A percentile compares a stretch with the other conserved stretches of the same genome.
phyloP scores from a whole-genome alignment of 1,139 yeast genomes.

The Suhomyces panamericanus region DNA sequence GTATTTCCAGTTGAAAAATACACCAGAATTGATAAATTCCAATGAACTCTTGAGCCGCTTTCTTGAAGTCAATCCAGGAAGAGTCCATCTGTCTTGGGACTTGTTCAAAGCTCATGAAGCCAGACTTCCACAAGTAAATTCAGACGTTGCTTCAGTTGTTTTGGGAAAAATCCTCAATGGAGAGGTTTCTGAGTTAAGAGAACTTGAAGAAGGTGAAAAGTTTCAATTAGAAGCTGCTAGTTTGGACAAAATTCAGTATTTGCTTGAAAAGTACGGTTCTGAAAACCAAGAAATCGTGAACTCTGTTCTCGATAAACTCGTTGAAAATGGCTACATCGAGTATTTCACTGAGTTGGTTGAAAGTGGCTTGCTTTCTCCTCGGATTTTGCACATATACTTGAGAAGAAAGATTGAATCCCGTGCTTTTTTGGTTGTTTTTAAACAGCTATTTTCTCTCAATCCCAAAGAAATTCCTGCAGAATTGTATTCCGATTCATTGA shows the following conservation, averaged over 20 bases:
- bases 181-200: constrained; percentile 7
- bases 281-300: neutral
- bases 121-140: constrained; percentile 10
- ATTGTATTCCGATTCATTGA: constrained; percentile 6
- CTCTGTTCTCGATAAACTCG: constrained; percentile 5
- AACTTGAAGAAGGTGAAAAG: constrained; percentile 7
- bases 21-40: constrained; percentile 15
- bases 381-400: constrained; percentile 5
- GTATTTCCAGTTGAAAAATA: constrained; percentile 26
- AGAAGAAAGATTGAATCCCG: neutral
- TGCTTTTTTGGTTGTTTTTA: constrained; percentile 12
- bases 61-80: constrained; percentile 40
- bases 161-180: constrained; percentile 26
- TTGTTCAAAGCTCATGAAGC: constrained; percentile 29
- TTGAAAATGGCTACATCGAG: constrained; percentile 6
- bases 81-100: constrained; percentile 40
- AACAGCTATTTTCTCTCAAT: constrained; percentile 4
- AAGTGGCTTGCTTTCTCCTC: constrained; percentile 1
- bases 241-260: constrained; percentile 11
- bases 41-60: constrained; percentile 20
- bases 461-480: constrained; percentile 4
- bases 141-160: constrained; percentile 20
- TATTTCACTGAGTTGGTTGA: constrained; percentile 2
- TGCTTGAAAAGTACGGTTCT: constrained; percentile 5
- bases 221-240: constrained; percentile 3